Evolutionary conservation across 345 rosid genomes (phyloP), one percentile per base, ranked within the genome.

Genomic region (Viola odorata): DNA sequence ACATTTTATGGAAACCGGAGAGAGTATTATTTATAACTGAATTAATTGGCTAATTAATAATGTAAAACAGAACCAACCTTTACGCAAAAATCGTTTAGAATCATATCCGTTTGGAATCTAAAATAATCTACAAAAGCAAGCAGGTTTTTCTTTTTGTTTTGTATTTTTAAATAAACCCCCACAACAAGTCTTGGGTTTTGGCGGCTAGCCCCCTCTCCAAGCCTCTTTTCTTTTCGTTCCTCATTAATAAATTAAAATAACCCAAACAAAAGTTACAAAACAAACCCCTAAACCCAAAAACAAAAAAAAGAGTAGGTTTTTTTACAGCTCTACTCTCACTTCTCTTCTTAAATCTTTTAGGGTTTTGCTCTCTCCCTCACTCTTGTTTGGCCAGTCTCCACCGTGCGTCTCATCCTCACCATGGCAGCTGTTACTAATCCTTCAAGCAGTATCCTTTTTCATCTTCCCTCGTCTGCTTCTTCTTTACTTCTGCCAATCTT

Each of bases 361-460:
- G 83, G 81, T 64, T 78, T 72, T 58, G 58, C 60, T 48, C 13
- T 45, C 59, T 62, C 55, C 45, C 66, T 23, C 1, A 23, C 32
- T 23, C 32, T 2, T 23, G 32, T 23, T 23, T 23, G 32, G 32
- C 32, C 32, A 23, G 32, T 23, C 37, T 49, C 51, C 40, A 13
- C 17, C 6, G 11, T 56, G n/a, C 53, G 4, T 55, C 62, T 37
- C 53, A 63, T 51, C 41, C 15, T 5, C 3, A 14, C 38, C 79
- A 84, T 86, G 92, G 70, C 77, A 9, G 72, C 82, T 55, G 73
- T 78, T 56, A 49, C 80, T 63, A 58, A 67, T 52, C 64, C 86
- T 45, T 66, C 92, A 59, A 89, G 80, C 70, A 79, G 80, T 78
- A 80, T 83, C 86, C 79, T 65, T 76, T 76, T 3, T 72, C 60